Base-by-base conservation (phyloP, 176 grass and related monocot genomes). In the Musa itinerans region DNA sequence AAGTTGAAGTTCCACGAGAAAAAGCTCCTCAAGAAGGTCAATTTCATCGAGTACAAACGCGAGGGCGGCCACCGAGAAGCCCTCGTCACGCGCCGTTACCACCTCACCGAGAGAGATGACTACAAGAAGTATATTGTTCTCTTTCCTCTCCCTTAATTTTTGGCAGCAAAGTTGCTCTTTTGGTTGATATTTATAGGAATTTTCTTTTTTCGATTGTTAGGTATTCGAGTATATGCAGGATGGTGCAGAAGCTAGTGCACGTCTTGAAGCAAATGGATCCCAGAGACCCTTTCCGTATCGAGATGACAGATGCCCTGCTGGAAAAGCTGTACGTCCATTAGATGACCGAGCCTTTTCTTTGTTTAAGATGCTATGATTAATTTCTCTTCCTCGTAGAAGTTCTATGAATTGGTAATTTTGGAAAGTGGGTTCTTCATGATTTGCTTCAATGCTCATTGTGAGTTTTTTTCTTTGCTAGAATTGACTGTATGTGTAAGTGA, bases 201-300 rank as follows among this genome's bases (percentile, higher is more conserved):
- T 51, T 23, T 21, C 74, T 77, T 52, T 11, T 72, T 19, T 68
- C 16, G 63, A 34, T 16, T 49, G 3, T 2, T 74, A 85, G 85
- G 78, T 90, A 92, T 78, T 84, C 83, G 2, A 80, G 73, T 78
- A 86, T 92, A 48, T 92, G 90, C 80, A 5, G 61, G 3, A 84
- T 86, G 83, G 81, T 86, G 65, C 86, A 92, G 74, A 90, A 90
- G 75, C 83, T 89, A 8, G 82, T 93, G 1, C 82, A 78, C 80
- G 78, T 86, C 50, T 74, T 98, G 68, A 98, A 87, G 78, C 94
- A 98, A 59, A 98, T 98, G 90, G 90, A 93, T 69, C 78, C 84
- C 1, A 85, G 90, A 53, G 94, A 93, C 52, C 86, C 88, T 53
- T 87, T 72, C 53, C 79, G 88, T 43, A 82, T 91, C n/a, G 54